phyloP scores from a whole-genome alignment of 2,329 filamentous ascomycete species.

The Tolypocladium inflatum region DNA sequence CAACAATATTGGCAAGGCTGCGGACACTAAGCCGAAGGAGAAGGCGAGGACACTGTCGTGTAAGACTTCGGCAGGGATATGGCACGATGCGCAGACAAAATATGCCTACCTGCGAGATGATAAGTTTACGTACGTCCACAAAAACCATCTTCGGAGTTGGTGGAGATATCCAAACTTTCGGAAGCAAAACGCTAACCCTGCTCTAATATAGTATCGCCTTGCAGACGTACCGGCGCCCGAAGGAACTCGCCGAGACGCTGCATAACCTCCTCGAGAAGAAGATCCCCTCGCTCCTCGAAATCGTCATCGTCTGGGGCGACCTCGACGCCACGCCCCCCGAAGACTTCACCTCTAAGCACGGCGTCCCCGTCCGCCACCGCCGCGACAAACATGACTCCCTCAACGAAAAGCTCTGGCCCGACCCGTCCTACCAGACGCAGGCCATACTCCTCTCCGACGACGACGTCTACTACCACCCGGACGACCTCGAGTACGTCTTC shows the following conservation, averaged over 20 bases:
- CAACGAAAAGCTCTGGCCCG: slow-evolving; percentile 27
- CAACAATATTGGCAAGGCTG: no score
- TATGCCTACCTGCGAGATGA: slow-evolving; percentile 16
- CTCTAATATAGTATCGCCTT: slow-evolving; percentile 21
- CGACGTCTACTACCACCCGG: slow-evolving; percentile 27
- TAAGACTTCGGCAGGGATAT: no score
- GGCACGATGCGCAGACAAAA: slow-evolving; percentile 10
- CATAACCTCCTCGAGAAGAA: slow-evolving; percentile 14
- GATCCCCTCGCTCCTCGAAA: slow-evolving; percentile 26
- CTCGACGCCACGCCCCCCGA: slow-evolving; percentile 18
- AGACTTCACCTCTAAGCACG: slow-evolving; percentile 17
- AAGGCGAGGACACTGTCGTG: no score
- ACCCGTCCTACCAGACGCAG: slow-evolving; percentile 25
- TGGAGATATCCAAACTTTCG: no score
- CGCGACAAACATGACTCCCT: slow-evolving; percentile 21
- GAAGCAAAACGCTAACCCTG: neutral
- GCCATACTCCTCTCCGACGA: slow-evolving; percentile 29
- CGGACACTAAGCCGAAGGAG: no score
- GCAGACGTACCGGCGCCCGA: slow-evolving; percentile 24
- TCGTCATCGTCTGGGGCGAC: slow-evolving; percentile 30
- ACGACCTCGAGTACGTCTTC: slow-evolving; percentile 28
- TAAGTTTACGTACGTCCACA: slow-evolving; percentile 20
- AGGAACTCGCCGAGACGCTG: slow-evolving; percentile 22
- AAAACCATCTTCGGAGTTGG: no score
- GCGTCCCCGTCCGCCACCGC: slow-evolving; percentile 24